Conservation (phyloP, 805 yeast species). For the Wickerhamomyces subpelliculosus region DNA sequence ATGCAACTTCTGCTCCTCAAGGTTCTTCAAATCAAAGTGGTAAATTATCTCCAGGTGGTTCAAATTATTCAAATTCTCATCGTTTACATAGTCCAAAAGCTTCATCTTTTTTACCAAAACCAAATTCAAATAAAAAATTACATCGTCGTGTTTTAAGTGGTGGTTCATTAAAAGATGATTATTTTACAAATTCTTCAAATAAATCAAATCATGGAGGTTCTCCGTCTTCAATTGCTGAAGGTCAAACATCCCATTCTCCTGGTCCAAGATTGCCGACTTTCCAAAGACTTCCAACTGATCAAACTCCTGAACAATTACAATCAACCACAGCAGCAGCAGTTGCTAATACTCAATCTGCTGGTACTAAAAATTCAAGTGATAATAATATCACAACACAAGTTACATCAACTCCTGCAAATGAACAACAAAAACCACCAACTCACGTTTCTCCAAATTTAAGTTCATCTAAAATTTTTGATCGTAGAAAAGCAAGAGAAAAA, state of each 20-base stretch:
- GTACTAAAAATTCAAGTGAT: background rate
- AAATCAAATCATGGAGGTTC: background rate
- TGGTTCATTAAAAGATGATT: slow-evolving; percentile 12
- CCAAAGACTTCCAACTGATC: slow-evolving; percentile 5
- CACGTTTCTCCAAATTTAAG: slow-evolving; percentile 5
- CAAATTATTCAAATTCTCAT: background rate
- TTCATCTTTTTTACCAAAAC: slow-evolving; percentile 1
- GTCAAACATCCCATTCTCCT: slow-evolving; percentile 4
- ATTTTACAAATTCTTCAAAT: slow-evolving; percentile 3
- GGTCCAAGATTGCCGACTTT: slow-evolving; percentile 17
- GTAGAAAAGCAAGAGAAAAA: slow-evolving; percentile 15
- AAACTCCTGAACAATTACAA: background rate
- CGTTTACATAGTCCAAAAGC: slow-evolving; percentile 1
- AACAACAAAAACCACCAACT: background rate
- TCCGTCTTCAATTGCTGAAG: background rate
- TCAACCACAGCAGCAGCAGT: background rate
- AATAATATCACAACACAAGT: background rate
- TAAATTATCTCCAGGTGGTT: background rate
- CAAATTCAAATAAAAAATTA: slow-evolving; percentile 12
- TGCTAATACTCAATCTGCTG: background rate
- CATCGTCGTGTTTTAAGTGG: slow-evolving; percentile 19
- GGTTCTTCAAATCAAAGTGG: background rate
- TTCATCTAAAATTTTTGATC: slow-evolving; percentile 16
- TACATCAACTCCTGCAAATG: slow-evolving; percentile 1
- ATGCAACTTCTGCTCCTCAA: too few relatives aligned